Evolutionary conservation across 2,329 filamentous ascomycete genomes (phyloP).

Genomic region (Ophiocordyceps camponoti-leonardi): DNA sequence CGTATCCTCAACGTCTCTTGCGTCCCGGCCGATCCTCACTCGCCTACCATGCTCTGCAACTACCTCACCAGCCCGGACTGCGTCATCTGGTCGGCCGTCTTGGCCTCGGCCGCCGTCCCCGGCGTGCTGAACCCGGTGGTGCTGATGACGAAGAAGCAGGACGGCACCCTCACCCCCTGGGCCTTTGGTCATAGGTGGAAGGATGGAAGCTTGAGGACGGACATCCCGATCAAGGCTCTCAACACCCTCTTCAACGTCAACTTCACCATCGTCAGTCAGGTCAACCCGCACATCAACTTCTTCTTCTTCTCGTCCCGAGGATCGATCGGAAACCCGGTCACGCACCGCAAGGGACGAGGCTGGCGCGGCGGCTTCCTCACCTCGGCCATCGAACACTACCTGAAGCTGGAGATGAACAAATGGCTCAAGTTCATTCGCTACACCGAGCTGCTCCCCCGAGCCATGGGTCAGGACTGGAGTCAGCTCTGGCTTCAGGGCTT

Average conservation of each 20-base stretch:
- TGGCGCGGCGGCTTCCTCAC: conserved; percentile 95
- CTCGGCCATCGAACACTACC: conserved; percentile 79
- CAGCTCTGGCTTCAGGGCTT: conserved; percentile 94
- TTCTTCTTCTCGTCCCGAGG: conserved; percentile 66
- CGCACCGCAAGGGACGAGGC: conserved; percentile 78
- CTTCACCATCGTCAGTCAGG: conserved; percentile 76
- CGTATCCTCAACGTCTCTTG: conserved; percentile 92
- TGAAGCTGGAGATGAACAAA: conserved; percentile 88
- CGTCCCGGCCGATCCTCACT: conserved; percentile 89
- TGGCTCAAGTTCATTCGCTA: conserved; percentile 93
- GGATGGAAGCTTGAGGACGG: conserved; percentile 82
- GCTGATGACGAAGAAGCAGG: conserved; percentile 69
- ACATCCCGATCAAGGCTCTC: conserved; percentile 85
- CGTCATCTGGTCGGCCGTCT: conserved; percentile 92
- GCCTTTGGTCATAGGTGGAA: conserved; percentile 99
- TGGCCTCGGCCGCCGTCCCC: conserved; percentile 88
- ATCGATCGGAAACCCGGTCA: conserved; percentile 85
- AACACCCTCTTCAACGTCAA: conserved; percentile 98
- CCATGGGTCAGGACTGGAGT: conserved; percentile 89
- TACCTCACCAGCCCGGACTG: conserved; percentile 92
- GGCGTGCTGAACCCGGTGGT: conserved; percentile 93
- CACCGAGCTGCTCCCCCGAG: conserved; percentile 77
- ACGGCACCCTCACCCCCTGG: conserved; percentile 69
- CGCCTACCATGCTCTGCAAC: conserved; percentile 80
- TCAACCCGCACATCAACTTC: conserved; percentile 98